Evolutionary conservation across 805 yeast genomes (phyloP).

Genomic region (Brettanomyces bruxellensis): DNA sequence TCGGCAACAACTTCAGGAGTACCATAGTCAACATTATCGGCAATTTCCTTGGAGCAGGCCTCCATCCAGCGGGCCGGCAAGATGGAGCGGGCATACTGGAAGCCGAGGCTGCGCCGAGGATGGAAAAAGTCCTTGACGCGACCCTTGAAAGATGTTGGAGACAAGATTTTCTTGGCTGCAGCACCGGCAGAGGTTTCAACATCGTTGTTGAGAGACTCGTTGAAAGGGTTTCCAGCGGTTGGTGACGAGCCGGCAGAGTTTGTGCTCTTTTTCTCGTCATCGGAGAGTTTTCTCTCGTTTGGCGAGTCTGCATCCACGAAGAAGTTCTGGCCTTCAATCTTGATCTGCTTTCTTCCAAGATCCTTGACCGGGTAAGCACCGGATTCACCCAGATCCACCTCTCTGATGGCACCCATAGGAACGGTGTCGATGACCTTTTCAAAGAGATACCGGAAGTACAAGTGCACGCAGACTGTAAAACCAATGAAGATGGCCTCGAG

Average conservation of each 20-base stretch:
- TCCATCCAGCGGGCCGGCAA: slow-evolving; percentile 29
- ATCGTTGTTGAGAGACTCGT: slow-evolving; percentile 1
- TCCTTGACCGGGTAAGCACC: slow-evolving; percentile 50
- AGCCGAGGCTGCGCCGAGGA: slow-evolving; percentile 20
- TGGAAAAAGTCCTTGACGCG: slow-evolving; percentile 22
- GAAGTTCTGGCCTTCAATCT: slow-evolving; percentile 23
- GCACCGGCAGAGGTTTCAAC: slow-evolving; percentile 1
- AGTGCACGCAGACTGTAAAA: slow-evolving; percentile 50
- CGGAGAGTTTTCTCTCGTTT: not conserved
- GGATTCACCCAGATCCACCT: slow-evolving; percentile 29
- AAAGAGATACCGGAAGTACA: slow-evolving; percentile 50
- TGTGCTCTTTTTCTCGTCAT: not conserved
- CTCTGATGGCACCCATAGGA: slow-evolving; percentile 55
- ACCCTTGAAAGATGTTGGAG: not conserved
- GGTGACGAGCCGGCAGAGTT: not conserved
- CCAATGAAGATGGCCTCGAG: slow-evolving; percentile 53
- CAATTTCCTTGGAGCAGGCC: slow-evolving; percentile 10
- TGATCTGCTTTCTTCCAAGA: slow-evolving; percentile 54
- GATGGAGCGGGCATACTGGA: slow-evolving; percentile 15
- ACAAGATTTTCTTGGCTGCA: not conserved
- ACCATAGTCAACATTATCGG: slow-evolving; percentile 25
- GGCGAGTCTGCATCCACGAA: slow-evolving; percentile 7
- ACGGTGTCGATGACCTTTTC: slow-evolving; percentile 58
- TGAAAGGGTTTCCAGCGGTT: no score
- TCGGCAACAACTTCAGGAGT: slow-evolving; percentile 50